Conservation (phyloP, 2,329 filamentous ascomycete genomes). For the Colletotrichum sojae region DNA sequence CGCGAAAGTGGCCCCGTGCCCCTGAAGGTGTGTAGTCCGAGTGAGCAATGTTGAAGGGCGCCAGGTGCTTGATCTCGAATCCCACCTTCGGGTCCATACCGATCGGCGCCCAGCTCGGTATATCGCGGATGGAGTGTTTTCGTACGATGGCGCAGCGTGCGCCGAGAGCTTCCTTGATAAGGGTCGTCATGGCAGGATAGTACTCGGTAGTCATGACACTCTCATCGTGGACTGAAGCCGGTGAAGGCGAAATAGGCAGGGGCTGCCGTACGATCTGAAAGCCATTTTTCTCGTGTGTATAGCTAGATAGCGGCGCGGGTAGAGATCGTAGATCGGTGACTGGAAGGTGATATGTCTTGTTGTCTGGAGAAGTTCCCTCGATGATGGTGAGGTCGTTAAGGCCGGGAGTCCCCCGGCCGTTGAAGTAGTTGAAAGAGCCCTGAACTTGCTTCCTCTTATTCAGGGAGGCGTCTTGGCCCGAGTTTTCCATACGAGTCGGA, state of each 20-base stretch:
- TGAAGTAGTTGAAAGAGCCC: conserved; percentile 22
- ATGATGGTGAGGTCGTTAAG: conserved; percentile 15
- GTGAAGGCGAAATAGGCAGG: conserved; percentile 11
- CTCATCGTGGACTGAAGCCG: conserved; percentile 16
- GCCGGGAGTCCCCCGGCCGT: not conserved
- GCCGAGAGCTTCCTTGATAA: conserved; percentile 10
- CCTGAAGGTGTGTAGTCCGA: conserved; percentile 29
- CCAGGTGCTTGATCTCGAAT: conserved; percentile 19
- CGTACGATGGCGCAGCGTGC: conserved; percentile 18
- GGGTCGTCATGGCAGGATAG: conserved; percentile 22
- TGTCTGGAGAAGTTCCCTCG: conserved; percentile 25
- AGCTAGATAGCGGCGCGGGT: not conserved
- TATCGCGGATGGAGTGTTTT: conserved; percentile 28
- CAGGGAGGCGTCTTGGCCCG: no score
- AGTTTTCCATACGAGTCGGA: not conserved
- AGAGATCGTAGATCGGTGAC: conserved; percentile 23
- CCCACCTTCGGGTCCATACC: conserved; percentile 30
- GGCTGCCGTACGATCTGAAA: conserved; percentile 20
- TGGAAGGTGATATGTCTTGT: conserved; percentile 17
- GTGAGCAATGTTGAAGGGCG: conserved; percentile 28
- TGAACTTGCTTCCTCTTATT: not conserved
- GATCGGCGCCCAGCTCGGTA: conserved; percentile 9
- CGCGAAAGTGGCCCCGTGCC: conserved; percentile 28
- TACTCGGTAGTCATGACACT: conserved; percentile 8
- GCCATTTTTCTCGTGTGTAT: conserved; percentile 20